Base-by-base conservation (phyloP, 257 asterid genomes). In the Capsicum rhomboideum region DNA sequence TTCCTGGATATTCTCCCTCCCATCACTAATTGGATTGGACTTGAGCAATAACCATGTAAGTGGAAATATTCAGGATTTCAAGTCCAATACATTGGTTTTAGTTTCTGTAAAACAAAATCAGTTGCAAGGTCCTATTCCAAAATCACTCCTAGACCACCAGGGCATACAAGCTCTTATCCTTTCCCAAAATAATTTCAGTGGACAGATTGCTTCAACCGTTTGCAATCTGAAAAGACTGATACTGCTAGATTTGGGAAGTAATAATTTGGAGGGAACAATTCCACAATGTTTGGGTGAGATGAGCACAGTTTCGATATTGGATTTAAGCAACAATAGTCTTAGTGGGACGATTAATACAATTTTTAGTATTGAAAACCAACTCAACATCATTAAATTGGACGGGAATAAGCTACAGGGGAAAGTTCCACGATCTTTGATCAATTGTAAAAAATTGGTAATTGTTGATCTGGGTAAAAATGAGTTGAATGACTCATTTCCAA, bases 51-150 rank as follows among this genome's bases (percentile, higher is more conserved):
- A 64, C 12, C 5, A 13, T 64, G 28, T 50, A 18, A 78, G 42
- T 50, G 53, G 64, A 0, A 28, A 78, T 17, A 55, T 78, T 49
- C 46, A 20, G 16, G 82, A 53, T 44, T 78, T 53, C 2, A 53
- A 53, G 21, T 80, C 72, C 18, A 20, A 34, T n/a, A 12, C 16
- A 10, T 29, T 80, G 0, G 0, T 0, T 0, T 0, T 0, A 0
- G 12, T 79, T 31, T 0, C 0, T 34, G 20, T 79, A 6, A 20
- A 0, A 0, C 0, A 17, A 34, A 50, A 66, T 50, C 6, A 50
- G 17, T 20, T 66, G 29, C 0, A 66, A 49, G 66, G 78, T 44
- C 44, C 23, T 14, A 66, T 58, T 17, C 74, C 44, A 3, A 34
- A 20, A 0, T 46, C 75, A 20, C 23, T 82, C 44, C 54, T 20